phyloP scores from a whole-genome alignment of 2,329 filamentous ascomycete genomes.

The Ceratocystis colombiana region DNA sequence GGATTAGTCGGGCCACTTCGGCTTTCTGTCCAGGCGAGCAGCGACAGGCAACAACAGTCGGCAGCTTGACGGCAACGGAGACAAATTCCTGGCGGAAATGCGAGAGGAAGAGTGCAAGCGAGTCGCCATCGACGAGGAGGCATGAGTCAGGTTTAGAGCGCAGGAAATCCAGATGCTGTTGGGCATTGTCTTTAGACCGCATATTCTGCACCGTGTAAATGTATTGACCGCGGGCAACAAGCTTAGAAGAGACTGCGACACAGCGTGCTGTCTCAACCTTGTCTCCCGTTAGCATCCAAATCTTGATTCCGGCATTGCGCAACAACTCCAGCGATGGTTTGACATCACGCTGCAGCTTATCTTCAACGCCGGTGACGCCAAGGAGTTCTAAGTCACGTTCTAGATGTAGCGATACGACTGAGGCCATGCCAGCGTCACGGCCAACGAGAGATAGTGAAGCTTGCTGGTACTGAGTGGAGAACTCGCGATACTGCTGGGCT shows the following conservation, averaged over 20 bases:
- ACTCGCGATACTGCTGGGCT: slow-evolving; percentile 66
- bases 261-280: slow-evolving; percentile 97
- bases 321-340: slow-evolving; percentile 91
- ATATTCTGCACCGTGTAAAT: slow-evolving; percentile 88
- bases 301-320: slow-evolving; percentile 95
- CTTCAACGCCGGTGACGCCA: slow-evolving; percentile 95
- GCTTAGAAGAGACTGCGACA: slow-evolving; percentile 87
- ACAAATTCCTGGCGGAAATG: slow-evolving; percentile 82
- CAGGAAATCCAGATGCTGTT: slow-evolving; percentile 80
- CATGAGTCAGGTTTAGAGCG: slow-evolving; percentile 78
- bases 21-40: slow-evolving; percentile 97
- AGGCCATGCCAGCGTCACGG: slow-evolving; percentile 72
- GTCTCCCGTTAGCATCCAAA: slow-evolving; percentile 99
- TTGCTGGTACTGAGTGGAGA: slow-evolving; percentile 62
- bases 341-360: slow-evolving; percentile 90
- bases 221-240: slow-evolving; percentile 86
- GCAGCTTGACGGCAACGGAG: slow-evolving; percentile 72
- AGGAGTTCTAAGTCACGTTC: slow-evolving; percentile 84
- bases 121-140: slow-evolving; percentile 90
- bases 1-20: slow-evolving; percentile 82
- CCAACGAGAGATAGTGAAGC: slow-evolving; percentile 70
- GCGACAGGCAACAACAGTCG: slow-evolving; percentile 88
- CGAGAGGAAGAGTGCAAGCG: slow-evolving; percentile 68
- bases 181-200: slow-evolving; percentile 70
- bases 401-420: slow-evolving; percentile 67